phyloP scores from a whole-genome alignment of 768 basidiomycete genomes.

The Exsudoporus frostii region DNA sequence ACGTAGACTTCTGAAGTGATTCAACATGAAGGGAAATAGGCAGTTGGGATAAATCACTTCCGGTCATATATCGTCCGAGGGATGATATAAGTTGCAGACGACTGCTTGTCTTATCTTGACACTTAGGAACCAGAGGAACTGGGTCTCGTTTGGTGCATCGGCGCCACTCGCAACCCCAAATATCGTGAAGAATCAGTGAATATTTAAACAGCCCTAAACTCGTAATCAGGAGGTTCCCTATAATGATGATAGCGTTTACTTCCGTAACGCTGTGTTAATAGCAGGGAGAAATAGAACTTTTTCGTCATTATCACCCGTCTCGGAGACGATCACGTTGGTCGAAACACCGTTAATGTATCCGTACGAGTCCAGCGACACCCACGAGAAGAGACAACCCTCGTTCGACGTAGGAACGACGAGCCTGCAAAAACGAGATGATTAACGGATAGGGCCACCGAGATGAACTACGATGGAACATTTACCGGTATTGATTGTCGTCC shows the following conservation, averaged over 20 bases:
- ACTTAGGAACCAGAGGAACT: neutral
- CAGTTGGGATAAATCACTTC: neutral
- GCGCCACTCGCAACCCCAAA: neutral
- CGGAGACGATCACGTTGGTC: conserved; percentile 15
- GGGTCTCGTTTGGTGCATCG: neutral
- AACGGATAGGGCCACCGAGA: neutral
- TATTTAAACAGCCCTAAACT: neutral
- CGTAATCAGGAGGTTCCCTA: neutral
- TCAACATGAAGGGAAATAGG: neutral
- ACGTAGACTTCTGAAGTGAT: neutral
- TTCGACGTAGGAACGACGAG: conserved; percentile 8
- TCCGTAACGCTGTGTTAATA: conserved; percentile 6
- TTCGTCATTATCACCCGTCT: neutral
- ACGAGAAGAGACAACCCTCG: conserved; percentile 23
- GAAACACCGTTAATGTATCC: conserved; percentile 26
- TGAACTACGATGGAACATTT: neutral
- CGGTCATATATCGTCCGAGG: neutral
- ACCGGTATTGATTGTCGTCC: conserved; percentile 40
- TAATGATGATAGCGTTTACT: neutral
- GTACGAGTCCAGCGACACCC: conserved; percentile 20
- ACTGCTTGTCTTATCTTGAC: neutral
- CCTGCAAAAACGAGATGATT: conserved; percentile 1
- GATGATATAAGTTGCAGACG: no score
- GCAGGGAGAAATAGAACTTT: conserved; percentile 14
- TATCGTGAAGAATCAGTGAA: neutral